Evolutionary conservation across 1,284 basidiomycete genomes (phyloP).

Genomic region (Heterobasidion parviporum): DNA sequence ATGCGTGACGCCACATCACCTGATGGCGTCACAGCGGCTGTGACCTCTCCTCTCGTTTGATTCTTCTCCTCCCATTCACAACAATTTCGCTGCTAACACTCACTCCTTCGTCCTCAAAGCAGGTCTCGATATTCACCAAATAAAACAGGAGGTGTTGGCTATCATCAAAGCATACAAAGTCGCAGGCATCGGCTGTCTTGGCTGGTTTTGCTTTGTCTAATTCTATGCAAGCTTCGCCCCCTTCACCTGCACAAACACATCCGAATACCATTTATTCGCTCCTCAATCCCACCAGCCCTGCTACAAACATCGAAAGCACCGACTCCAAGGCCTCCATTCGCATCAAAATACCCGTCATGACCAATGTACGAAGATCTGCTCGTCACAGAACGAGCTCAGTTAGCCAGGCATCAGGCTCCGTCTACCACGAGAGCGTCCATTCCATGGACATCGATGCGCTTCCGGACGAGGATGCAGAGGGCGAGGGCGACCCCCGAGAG

Average conservation of each 20-base stretch:
- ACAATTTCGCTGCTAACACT: not conserved
- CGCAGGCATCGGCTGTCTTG: no score
- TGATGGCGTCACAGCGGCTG: not conserved
- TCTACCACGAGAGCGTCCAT: conserved; percentile 55
- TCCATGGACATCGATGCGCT: conserved; percentile 30
- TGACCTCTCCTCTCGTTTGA: not conserved
- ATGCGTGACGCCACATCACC: not conserved
- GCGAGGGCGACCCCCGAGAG: conserved; percentile 17
- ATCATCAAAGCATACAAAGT: no score
- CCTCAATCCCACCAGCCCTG: not conserved
- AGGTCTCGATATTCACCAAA: no score
- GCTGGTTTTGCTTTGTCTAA: no score
- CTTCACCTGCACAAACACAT: no score
- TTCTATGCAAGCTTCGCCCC: no score
- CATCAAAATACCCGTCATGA: conserved; percentile 21
- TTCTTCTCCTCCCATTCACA: not conserved
- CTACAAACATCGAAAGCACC: not conserved
- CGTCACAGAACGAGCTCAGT: conserved; percentile 11
- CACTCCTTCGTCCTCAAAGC: not conserved
- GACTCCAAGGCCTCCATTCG: conserved; percentile 5
- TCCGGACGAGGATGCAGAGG: conserved; percentile 17
- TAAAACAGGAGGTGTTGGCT: no score
- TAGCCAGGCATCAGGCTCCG: conserved; percentile 48
- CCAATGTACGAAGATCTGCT: conserved; percentile 16
- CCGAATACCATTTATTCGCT: not conserved